A percentile compares a stretch with the other conserved stretches of the same genome.
These are phyloP conservation scores for Cytospora piceae DNA, from an alignment of 2,329 filamentous ascomycete species.

Conservation along the genomic window DNA sequence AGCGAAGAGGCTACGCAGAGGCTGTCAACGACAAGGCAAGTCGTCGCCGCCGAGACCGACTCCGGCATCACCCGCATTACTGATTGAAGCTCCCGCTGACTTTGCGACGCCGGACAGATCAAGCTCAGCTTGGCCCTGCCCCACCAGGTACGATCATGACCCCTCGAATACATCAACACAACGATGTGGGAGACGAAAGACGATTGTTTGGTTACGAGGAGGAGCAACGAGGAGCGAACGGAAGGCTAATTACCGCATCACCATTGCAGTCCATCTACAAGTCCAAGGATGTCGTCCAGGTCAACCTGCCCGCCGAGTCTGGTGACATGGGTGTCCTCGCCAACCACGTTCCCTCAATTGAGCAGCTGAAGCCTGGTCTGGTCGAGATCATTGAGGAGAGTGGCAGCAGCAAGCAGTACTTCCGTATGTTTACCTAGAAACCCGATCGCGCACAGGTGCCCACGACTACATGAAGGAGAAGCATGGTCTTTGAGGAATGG, in stretches of 20 bases:
- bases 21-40: constrained; percentile 80
- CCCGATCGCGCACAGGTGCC: background rate
- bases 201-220: background rate
- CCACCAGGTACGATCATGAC: constrained; percentile 81
- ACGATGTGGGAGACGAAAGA: no score
- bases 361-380: constrained; percentile 96
- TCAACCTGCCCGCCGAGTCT: constrained; percentile 97
- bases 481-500: background rate
- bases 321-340: constrained; percentile 99
- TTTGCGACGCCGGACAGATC: constrained; percentile 59
- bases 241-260: constrained; percentile 56
- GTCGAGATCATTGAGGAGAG: constrained; percentile 95
- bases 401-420: constrained; percentile 92
- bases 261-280: constrained; percentile 67
- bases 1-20: constrained; percentile 91
- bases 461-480: background rate
- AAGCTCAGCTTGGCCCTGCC: constrained; percentile 97
- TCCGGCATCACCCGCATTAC: constrained; percentile 25
- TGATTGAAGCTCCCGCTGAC: constrained; percentile 21
- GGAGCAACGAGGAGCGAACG: constrained; percentile 8
- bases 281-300: constrained; percentile 79
- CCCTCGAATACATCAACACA: background rate
- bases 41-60: constrained; percentile 30
- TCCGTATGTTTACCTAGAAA: constrained; percentile 69
- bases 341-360: constrained; percentile 97